These are phyloP conservation scores for Trichosanthes truncata DNA, from an alignment of 306 rosid genomes.

Conservation along the genomic window DNA sequence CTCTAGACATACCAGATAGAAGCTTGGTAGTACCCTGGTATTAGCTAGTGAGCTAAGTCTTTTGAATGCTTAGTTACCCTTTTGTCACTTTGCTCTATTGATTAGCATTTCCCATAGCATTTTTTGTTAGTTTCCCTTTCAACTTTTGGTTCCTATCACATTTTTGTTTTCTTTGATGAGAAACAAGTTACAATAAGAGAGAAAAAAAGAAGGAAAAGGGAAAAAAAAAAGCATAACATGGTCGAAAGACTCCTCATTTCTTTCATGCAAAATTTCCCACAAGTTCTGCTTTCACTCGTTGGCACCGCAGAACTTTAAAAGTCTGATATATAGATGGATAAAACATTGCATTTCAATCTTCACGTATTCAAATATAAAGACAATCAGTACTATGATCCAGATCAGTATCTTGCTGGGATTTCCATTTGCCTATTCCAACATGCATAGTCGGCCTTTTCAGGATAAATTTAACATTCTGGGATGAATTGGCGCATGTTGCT, in stretches of 20 bases:
- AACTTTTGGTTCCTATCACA: not conserved
- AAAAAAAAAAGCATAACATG: not conserved
- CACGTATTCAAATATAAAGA: not conserved
- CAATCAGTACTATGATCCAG: not conserved
- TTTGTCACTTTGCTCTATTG: not conserved
- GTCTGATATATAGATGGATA: not conserved
- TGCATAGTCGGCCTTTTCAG: constrained; percentile 19
- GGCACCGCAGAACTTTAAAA: not conserved
- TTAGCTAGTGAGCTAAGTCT: not conserved
- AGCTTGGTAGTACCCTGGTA: too few relatives aligned
- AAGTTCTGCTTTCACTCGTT: not conserved
- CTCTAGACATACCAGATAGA: too few relatives aligned
- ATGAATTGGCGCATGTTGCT: constrained; percentile 71
- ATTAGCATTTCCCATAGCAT: not conserved
- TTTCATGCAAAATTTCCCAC: not conserved
- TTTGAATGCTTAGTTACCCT: too few relatives aligned
- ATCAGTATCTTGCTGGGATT: not conserved
- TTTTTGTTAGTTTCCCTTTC: not conserved
- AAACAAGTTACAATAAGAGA: not conserved
- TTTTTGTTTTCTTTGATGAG: not conserved
- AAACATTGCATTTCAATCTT: not conserved
- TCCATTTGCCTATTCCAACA: not conserved
- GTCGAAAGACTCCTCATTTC: not conserved
- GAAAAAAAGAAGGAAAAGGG: not conserved
- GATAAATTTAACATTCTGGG: constrained; percentile 81